These are phyloP conservation scores for Sporisorium reilianum DNA, from an alignment of 1,284 basidiomycete species.

Conservation along the genomic window DNA sequence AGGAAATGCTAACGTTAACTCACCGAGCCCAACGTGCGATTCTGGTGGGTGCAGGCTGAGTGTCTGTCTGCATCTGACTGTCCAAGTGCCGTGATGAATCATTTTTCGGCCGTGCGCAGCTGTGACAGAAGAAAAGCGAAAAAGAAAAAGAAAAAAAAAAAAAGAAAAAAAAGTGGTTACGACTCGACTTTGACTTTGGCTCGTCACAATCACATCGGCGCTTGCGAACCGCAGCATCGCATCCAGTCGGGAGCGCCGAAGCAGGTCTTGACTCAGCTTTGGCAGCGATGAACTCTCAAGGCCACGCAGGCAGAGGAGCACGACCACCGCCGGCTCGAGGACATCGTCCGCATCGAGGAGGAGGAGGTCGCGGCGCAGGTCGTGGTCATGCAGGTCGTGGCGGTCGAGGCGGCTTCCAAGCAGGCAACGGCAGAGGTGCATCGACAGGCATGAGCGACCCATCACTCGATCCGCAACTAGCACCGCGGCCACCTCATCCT, in stretches of 20 bases:
- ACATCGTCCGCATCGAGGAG: conserved; percentile 4
- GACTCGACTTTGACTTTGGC: conserved; percentile 4
- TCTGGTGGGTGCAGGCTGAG: conserved; percentile 9
- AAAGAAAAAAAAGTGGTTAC: too few relatives aligned
- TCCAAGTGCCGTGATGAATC: background rate
- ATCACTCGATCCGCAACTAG: conserved; percentile 17
- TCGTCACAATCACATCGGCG: background rate
- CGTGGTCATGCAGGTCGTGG: conserved; percentile 7
- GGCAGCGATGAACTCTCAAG: conserved; percentile 15
- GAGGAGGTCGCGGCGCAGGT: conserved; percentile 16
- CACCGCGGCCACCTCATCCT: conserved; percentile 30
- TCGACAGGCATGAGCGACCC: conserved; percentile 6
- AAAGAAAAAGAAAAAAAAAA: too few relatives aligned
- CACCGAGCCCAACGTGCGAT: background rate
- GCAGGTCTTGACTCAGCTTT: background rate
- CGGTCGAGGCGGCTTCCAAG: background rate
- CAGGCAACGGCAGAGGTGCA: background rate
- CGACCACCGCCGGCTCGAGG: background rate
- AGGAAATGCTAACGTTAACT: too few relatives aligned
- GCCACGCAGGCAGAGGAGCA: background rate
- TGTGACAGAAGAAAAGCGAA: background rate
- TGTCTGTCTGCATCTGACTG: background rate
- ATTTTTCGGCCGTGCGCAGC: conserved; percentile 8
- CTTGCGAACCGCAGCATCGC: background rate
- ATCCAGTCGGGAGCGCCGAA: background rate